phyloP scores from a whole-genome alignment of 176 grass and related monocot genomes.

The Raddia distichophylla region DNA sequence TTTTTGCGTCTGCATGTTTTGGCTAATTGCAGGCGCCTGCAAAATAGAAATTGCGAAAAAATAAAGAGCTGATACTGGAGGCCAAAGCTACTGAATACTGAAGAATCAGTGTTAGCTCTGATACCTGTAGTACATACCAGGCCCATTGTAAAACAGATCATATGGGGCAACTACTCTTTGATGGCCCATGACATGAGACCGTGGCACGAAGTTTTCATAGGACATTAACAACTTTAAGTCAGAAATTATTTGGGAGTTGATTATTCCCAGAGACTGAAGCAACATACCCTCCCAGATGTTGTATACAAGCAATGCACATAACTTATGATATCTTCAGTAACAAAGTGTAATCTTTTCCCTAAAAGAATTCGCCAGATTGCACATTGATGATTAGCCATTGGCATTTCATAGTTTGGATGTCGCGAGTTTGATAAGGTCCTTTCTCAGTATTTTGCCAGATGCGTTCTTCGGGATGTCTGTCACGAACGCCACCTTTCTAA shows the following conservation, averaged over 20 bases:
- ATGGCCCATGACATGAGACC: background rate
- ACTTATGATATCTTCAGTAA: background rate
- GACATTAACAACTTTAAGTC: too few relatives aligned
- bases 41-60: too few relatives aligned
- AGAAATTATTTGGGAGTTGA: constrained; percentile 6
- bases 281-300: background rate
- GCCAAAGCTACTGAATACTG: background rate
- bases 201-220: background rate
- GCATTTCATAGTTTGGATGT: constrained; percentile 72
- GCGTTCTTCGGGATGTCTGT: constrained; percentile 86
- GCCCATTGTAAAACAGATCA: background rate
- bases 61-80: background rate
- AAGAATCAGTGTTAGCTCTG: background rate
- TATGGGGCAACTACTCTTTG: background rate
- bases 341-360: background rate
- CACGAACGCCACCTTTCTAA: constrained; percentile 78
- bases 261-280: background rate
- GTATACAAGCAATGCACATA: background rate
- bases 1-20: too few relatives aligned
- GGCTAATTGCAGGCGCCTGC: too few relatives aligned
- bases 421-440: constrained; percentile 91
- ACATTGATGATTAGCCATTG: background rate
- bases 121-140: too few relatives aligned
- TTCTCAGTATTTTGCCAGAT: constrained; percentile 89
- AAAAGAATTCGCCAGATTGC: background rate